A percentile compares a stretch with the other conserved stretches of the same genome.
These are phyloP conservation scores for grape (Vitis vinifera) DNA, from an alignment of 164 flowering plant genomes.

Conservation along the genomic window ASM3070453v1 NC_081805.1:95501-96000, in stretches of 20 bases:
- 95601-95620: no score
- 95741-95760: no score
- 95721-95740: no score
- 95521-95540: neutral
- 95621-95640: neutral
- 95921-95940: constrained; percentile 59
- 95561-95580: neutral
- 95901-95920: constrained; percentile 39
- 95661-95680: constrained; percentile 1
- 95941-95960: constrained; percentile 57
- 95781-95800: neutral
- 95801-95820: neutral
- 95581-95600: neutral
- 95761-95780: neutral
- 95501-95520: neutral
- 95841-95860: constrained; percentile 41
- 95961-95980: constrained; percentile 57
- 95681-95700: neutral
- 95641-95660: constrained; percentile 1
- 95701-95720: no score
- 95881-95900: constrained; percentile 40
- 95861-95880: constrained; percentile 8
- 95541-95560: neutral
- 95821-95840: constrained; percentile 3
- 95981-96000: constrained; percentile 58